Evolutionary conservation across 768 basidiomycete genomes (phyloP), one percentile per base, ranked within the genome.

Genomic region (Neoboletus magnificus): DNA sequence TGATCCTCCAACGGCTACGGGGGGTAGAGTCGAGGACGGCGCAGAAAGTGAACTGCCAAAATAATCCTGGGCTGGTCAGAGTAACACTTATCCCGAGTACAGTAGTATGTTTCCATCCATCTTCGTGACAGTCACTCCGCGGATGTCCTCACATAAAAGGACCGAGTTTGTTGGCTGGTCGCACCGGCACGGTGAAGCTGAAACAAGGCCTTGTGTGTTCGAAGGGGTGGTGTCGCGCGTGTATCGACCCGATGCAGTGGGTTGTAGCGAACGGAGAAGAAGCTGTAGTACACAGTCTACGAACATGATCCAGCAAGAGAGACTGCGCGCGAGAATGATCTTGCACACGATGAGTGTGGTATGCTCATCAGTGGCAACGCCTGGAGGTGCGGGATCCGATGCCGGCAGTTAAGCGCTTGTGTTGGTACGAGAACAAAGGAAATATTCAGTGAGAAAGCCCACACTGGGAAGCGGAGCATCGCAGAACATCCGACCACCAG

Each of bases 401-500:
- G 32, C 48, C 43, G 40, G 54, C 23, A 30, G 39, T 45, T 41
- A 33, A 50, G 48, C 35, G 60, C 53, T 36, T 6, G 45, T 40
- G 52, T 16, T 53, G 45, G 44, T 11, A 54, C 36, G 57, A 55
- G 45, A 41, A 47, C 52, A 50, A 42, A 36, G 35, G 29, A 47
- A 37, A 16, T 23, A 10, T 45, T 40, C 29, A 18, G 27, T 23
- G 56, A 45, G 29, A 48, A 57, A 32, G 51, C 30, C 11, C 35
- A 20, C 5, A 27, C n/a, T n/a, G 36, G 25, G 37, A 42, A 27
- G 23, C 42, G 49, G 42, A 13, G 30, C 33, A 29, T 45, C 48
- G 20, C 46, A 35, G 25, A 51, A 35, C 63, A 25, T 50, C 41
- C 37, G 27, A 52, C 50, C 60, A 49, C 50, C 56, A 54, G 39